Evolutionary conservation across 2,329 filamentous ascomycete genomes (phyloP).

Genomic region (Myrmaecium sp.): DNA sequence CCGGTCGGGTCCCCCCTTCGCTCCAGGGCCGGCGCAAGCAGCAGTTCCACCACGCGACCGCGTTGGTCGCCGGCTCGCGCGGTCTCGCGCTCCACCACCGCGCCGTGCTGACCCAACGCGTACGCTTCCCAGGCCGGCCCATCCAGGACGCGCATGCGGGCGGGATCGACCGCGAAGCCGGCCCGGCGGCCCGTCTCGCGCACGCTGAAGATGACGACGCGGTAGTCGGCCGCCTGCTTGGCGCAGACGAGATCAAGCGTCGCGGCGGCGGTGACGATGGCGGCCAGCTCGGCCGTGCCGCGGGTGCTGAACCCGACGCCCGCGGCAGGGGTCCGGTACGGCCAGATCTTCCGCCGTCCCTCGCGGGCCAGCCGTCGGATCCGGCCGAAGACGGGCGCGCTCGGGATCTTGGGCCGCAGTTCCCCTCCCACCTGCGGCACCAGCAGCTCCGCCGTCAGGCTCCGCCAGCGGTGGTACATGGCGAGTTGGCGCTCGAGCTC

Average conservation of each 20-base stretch:
- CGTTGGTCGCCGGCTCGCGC: conserved; percentile 13
- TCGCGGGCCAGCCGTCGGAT: conserved; percentile 16
- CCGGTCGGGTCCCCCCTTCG: conserved; percentile 21
- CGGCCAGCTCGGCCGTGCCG: conserved; percentile 16
- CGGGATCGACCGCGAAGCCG: conserved; percentile 19
- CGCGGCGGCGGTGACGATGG: conserved; percentile 18
- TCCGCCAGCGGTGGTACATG: conserved; percentile 20
- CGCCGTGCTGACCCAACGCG: too few species aligned
- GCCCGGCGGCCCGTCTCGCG: conserved; percentile 15
- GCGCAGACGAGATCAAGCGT: conserved; percentile 22
- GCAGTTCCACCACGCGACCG: conserved; percentile 14
- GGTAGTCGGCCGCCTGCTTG: conserved; percentile 18
- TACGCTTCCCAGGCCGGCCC: too few species aligned
- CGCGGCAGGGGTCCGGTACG: conserved; percentile 17
- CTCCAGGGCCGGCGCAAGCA: conserved; percentile 20
- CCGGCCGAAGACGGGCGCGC: conserved; percentile 16
- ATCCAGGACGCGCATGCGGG: conserved; percentile 21
- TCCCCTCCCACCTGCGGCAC: conserved; percentile 20
- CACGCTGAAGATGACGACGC: conserved; percentile 20
- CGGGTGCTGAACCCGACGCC: conserved; percentile 13
- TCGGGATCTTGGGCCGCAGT: conserved; percentile 19
- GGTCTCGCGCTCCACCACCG: too few species aligned
- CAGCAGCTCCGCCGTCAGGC: conserved; percentile 18
- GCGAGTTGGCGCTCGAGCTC: too few species aligned
- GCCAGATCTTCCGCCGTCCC: conserved; percentile 14